Conservation (phyloP, 371 early-diverging fungal species). For the Syncephalastrum monosporum region DNA sequence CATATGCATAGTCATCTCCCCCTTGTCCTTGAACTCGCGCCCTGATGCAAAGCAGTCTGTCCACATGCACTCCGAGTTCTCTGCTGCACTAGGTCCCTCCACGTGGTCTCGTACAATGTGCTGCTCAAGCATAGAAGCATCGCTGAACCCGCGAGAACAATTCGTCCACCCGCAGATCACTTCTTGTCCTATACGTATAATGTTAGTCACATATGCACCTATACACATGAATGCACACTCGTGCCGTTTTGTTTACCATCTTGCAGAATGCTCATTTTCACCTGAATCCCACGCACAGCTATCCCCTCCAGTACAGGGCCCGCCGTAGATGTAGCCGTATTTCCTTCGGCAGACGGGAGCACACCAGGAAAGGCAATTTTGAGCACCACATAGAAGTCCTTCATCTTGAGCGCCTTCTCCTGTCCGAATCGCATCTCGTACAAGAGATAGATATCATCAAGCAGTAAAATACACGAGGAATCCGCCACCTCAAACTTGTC, state of each 20-base stretch:
- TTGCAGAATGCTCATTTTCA: constrained; percentile 30
- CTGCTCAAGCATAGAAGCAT: constrained; percentile 43
- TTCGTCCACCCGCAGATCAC: constrained; percentile 51
- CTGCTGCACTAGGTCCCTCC: constrained; percentile 14
- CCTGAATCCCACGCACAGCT: constrained; percentile 29
- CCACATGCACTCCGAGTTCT: constrained; percentile 18
- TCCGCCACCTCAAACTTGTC: constrained; percentile 47
- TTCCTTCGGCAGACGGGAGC: constrained; percentile 3
- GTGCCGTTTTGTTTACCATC: constrained; percentile 25
- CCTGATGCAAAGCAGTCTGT: constrained; percentile 25
- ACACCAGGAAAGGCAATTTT: constrained; percentile 39
- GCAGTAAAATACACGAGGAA: constrained; percentile 30
- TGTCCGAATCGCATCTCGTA: constrained; percentile 48
- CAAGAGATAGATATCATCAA: constrained; percentile 45
- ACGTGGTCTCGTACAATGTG: constrained; percentile 52
- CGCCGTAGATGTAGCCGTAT: background rate
- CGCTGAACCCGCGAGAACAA: constrained; percentile 45
- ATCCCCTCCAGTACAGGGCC: constrained; percentile 32
- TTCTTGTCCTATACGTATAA: constrained; percentile 1
- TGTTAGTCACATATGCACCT: too few relatives aligned
- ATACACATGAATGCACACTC: too few relatives aligned
- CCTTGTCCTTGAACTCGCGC: constrained; percentile 37
- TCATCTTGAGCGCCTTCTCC: constrained; percentile 45
- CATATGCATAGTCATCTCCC: constrained; percentile 38
- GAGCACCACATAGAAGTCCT: constrained; percentile 40